These are phyloP conservation scores for Juglanconis sp. DNA, from an alignment of 2,329 filamentous ascomycete genomes.

Conservation along the genomic window DNA sequence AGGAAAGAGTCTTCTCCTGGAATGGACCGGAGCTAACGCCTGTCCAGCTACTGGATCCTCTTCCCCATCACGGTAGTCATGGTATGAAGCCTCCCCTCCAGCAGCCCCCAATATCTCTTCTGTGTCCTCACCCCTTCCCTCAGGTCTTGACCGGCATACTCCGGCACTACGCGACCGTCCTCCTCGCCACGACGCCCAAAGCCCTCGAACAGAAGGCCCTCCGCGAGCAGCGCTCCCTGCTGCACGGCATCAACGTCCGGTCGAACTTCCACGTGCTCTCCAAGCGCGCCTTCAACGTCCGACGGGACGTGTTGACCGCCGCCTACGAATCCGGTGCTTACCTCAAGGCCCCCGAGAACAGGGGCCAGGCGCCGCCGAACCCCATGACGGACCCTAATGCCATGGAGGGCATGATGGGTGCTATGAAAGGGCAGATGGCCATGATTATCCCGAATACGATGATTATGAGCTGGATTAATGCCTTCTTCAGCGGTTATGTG, in stretches of 20 bases:
- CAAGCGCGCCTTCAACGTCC: conserved; percentile 69
- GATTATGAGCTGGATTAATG: conserved; percentile 99
- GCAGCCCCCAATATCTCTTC: background rate
- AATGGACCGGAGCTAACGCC: conserved; percentile 17
- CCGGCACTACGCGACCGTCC: conserved; percentile 91
- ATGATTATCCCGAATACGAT: conserved; percentile 99
- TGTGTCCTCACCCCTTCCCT: background rate
- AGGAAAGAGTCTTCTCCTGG: background rate
- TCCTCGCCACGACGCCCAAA: conserved; percentile 84
- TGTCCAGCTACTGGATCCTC: conserved; percentile 90
- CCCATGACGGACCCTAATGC: conserved; percentile 92
- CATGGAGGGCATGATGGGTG: conserved; percentile 99
- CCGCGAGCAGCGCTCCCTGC: conserved; percentile 80
- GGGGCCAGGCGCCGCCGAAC: conserved; percentile 85
- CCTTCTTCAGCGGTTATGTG: conserved; percentile 96
- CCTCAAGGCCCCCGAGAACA: conserved; percentile 81
- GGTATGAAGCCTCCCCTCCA: conserved; percentile 48
- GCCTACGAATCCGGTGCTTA: conserved; percentile 84
- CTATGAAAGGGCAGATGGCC: conserved; percentile 99
- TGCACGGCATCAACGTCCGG: conserved; percentile 81
- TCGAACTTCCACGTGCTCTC: conserved; percentile 79
- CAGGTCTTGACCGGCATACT: conserved; percentile 90
- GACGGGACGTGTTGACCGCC: conserved; percentile 76
- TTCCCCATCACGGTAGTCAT: conserved; percentile 97
- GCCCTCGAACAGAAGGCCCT: conserved; percentile 71